A percentile compares a stretch with the other conserved stretches of the same genome.
These are phyloP conservation scores for Hordeum vulgare DNA, from an alignment of 176 grass and related monocot genomes.

Conservation along the genomic window DNA sequence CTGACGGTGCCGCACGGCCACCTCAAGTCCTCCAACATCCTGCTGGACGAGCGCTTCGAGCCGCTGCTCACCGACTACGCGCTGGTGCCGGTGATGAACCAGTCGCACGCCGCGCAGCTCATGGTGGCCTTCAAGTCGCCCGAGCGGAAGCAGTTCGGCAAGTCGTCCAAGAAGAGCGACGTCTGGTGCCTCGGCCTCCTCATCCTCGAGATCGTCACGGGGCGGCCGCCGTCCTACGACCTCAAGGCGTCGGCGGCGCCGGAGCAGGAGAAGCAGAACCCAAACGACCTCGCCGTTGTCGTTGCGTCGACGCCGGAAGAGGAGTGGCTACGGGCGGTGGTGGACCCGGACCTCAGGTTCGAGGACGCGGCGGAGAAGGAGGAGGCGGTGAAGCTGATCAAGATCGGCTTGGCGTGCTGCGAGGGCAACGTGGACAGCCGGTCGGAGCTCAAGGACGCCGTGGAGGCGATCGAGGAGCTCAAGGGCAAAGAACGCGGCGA, in stretches of 20 bases:
- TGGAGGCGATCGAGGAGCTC: constrained; percentile 60
- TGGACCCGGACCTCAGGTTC: constrained; percentile 36
- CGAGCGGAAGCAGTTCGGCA: constrained; percentile 55
- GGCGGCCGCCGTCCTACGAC: constrained; percentile 26
- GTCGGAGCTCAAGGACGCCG: constrained; percentile 56
- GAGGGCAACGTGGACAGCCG: constrained; percentile 45
- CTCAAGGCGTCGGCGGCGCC: background rate
- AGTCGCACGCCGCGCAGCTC: constrained; percentile 60
- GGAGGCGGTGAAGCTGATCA: constrained; percentile 67
- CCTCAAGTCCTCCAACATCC: constrained; percentile 84
- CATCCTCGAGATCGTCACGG: constrained; percentile 68
- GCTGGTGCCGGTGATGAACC: constrained; percentile 83
- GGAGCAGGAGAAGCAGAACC: background rate
- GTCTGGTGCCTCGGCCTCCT: constrained; percentile 82
- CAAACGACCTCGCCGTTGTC: constrained; percentile 21
- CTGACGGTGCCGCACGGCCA: constrained; percentile 87
- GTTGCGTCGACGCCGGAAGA: constrained; percentile 29
- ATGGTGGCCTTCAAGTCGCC: constrained; percentile 82
- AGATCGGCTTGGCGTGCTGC: constrained; percentile 72
- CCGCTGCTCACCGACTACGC: constrained; percentile 81
- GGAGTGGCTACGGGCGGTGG: constrained; percentile 36
- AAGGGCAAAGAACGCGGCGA: constrained; percentile 16
- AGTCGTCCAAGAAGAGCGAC: constrained; percentile 88
- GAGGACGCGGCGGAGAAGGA: constrained; percentile 10
- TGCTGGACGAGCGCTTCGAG: constrained; percentile 42